Percentiles rank a stretch among this genome's conserved stretches.
Conservation (phyloP, 371 early-diverging fungal species). For the Mucor indicus region DNA sequence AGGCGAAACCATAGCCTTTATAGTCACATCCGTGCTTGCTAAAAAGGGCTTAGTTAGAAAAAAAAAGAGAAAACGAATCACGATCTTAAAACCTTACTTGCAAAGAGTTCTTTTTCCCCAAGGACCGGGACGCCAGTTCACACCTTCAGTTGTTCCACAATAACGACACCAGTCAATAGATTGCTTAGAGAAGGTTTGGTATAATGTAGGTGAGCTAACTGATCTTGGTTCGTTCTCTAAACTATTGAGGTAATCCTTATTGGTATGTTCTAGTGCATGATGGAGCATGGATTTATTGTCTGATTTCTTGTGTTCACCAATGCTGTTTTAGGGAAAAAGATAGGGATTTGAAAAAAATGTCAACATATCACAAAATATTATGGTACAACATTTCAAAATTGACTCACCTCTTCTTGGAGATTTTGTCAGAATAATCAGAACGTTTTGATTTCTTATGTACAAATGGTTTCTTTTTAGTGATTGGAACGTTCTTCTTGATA, state of each 20-base stretch:
- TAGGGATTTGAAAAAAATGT: background rate
- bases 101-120: conserved; percentile 93
- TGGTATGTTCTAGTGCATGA: background rate
- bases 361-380: conserved; percentile 2
- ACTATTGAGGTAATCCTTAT: no score
- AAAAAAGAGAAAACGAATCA: conserved; percentile 3
- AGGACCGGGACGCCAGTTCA: conserved; percentile 91
- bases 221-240: no score
- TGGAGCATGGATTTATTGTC: background rate
- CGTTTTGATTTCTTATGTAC: no score
- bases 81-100: conserved; percentile 55
- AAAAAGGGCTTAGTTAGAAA: conserved; percentile 3
- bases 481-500: background rate
- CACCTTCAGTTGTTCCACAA: conserved; percentile 88
- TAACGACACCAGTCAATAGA: conserved; percentile 88
- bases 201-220: conserved; percentile 44
- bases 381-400: conserved; percentile 3
- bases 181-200: conserved; percentile 61
- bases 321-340: background rate
- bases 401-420: background rate
- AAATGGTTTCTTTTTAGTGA: no score
- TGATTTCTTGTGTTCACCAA: background rate
- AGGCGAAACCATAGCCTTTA: conserved; percentile 90
- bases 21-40: conserved; percentile 92
- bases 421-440: no score